Evolutionary conservation across 208 protist species (phyloP), one percentile per base, ranked within the genome.

Genomic region (Sergeia podlipaevii): DNA sequence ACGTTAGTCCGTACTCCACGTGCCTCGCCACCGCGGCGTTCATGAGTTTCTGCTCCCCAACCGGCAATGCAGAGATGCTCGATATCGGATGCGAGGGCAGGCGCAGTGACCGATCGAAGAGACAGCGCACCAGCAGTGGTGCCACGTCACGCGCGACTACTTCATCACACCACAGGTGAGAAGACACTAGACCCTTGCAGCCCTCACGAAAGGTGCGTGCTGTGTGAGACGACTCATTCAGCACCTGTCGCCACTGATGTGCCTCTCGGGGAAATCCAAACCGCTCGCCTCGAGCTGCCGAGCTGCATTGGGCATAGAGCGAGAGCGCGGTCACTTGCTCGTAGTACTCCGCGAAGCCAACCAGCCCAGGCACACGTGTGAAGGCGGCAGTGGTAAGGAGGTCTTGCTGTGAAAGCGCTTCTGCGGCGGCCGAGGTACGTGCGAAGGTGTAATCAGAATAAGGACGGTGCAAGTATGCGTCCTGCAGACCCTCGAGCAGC

Each of bases 371-470:
- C 33, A 41, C 27, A 29, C 76, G 65, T 21, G 34, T 26, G 34
- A 74, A 92, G 33, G 75, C 60, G 6, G 56, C 39, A 2, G 80
- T 33, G 15, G 58, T 37, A 44, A 80, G 57, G 38, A 69, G 37
- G 55, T 93, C 78, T 36, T 91, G 86, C 37, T 37, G 49, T 5
- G 80, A 61, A 57, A 94, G 80, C 28, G 48, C 53, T 8, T 59
- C 73, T 7, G 79, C 73, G 10, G 70, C 69, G 27, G 51, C 55
- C 45, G 27, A 42, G 18, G 87, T 91, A 34, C 58, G 65, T 1
- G 32, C 17, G 6, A 91, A 74, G 24, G 63, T 71, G 74, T 88
- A 89, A 60, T 94, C 87, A 8, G 66, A 65, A 59, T 89, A 90
- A 11, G 64, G 46, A 0, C 65, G 73, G 26, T 66, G 44, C n/a